Conservation (phyloP, 2,329 filamentous ascomycete species). For the Claviceps arundinis region DNA sequence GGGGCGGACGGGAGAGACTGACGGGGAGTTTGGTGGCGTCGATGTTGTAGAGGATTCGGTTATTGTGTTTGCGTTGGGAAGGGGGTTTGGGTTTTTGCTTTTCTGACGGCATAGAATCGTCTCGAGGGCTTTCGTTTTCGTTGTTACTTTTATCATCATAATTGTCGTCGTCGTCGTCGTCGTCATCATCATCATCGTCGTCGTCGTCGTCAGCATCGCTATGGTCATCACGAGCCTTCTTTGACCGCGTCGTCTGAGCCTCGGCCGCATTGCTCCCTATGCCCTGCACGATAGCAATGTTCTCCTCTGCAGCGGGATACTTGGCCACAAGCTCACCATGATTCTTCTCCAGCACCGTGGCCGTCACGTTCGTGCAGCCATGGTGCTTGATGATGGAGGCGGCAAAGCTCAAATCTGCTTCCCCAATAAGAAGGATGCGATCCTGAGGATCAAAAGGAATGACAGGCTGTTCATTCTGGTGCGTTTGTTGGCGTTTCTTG, state of each 20-base stretch:
- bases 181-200: background rate
- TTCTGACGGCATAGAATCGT: background rate
- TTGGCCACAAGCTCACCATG: conserved; percentile 50
- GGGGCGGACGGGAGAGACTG: conserved; percentile 35
- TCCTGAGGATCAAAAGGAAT: conserved; percentile 57
- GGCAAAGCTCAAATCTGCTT: conserved; percentile 71
- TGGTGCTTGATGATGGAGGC: conserved; percentile 53
- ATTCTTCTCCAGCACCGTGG: conserved; percentile 52
- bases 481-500: conserved; percentile 11
- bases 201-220: background rate
- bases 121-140: background rate
- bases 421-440: conserved; percentile 62
- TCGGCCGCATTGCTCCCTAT: conserved; percentile 5
- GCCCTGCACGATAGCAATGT: conserved; percentile 37
- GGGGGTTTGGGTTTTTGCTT: background rate
- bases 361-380: conserved; percentile 51
- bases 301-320: conserved; percentile 55
- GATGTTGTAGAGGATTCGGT: conserved; percentile 5
- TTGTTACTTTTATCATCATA: background rate
- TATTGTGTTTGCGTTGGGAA: conserved; percentile 12
- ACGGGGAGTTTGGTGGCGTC: conserved; percentile 32
- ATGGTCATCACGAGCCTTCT: background rate
- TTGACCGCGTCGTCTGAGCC: background rate
- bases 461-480: conserved; percentile 25
- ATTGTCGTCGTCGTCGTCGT: background rate